These are phyloP conservation scores for Peniophora sp. DNA, from an alignment of 1,284 basidiomycete species.

Conservation along the genomic window DNA sequence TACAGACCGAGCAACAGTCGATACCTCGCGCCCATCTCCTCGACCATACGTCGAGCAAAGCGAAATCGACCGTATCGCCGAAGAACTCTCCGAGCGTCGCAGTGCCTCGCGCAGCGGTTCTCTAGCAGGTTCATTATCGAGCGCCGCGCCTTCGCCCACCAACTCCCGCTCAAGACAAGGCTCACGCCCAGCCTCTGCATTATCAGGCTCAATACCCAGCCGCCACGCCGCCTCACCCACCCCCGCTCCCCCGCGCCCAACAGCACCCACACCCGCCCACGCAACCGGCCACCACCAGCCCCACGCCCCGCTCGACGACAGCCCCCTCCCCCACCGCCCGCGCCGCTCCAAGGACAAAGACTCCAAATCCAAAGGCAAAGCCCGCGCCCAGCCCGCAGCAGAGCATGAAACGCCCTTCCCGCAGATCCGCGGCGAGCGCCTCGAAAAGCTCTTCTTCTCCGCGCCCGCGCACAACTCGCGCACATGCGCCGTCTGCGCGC, in stretches of 20 bases:
- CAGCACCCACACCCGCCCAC: conserved; percentile 8
- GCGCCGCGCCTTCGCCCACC: conserved; percentile 6
- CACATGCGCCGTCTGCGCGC: conserved; percentile 60
- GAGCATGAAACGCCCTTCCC: conserved; percentile 57
- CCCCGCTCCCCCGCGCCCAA: conserved; percentile 3
- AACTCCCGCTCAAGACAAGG: not conserved
- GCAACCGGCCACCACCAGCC: conserved; percentile 2
- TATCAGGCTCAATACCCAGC: not conserved
- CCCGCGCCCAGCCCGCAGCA: conserved; percentile 1
- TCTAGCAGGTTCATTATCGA: conserved; percentile 5
- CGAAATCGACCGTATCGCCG: conserved; percentile 46
- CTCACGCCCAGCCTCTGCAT: too few relatives aligned
- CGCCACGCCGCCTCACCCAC: not conserved
- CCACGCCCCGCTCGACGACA: not conserved
- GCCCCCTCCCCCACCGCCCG: conserved; percentile 2
- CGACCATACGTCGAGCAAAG: conserved; percentile 35
- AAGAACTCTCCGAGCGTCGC: conserved; percentile 52
- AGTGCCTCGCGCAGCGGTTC: not conserved
- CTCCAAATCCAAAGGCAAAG: conserved; percentile 4
- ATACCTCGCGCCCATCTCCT: conserved; percentile 18
- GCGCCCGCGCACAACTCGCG: conserved; percentile 61
- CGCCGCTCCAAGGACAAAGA: conserved; percentile 3
- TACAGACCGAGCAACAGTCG: conserved; percentile 39
- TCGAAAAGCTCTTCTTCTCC: conserved; percentile 77
- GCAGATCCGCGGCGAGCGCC: conserved; percentile 64